Evolutionary conservation across 257 asterid genomes (phyloP).

Genomic region (Solanum gandarillasii): DNA sequence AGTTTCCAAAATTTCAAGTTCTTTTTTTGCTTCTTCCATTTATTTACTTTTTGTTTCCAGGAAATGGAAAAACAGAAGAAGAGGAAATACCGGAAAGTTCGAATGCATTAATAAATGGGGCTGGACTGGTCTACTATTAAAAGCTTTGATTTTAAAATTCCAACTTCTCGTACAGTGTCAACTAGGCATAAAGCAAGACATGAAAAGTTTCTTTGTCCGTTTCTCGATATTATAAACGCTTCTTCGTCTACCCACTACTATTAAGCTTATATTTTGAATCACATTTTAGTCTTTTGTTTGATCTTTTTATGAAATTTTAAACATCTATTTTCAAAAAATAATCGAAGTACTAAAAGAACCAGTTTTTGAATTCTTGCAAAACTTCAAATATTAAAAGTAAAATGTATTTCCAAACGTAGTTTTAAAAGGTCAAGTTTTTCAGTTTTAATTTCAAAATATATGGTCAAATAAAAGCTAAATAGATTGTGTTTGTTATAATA

Average conservation of each 20-base stretch:
- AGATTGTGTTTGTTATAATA: not conserved
- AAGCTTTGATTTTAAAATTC: not conserved
- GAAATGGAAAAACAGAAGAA: not conserved
- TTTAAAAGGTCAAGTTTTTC: not conserved
- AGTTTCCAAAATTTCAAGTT: slow-evolving; percentile 43
- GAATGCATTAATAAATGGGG: not conserved
- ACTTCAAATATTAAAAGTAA: not conserved
- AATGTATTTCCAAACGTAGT: not conserved
- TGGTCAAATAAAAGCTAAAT: not conserved
- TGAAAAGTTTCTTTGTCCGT: not conserved
- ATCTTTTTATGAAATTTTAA: not conserved
- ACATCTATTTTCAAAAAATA: not conserved
- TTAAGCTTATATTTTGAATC: not conserved
- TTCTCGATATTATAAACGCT: not conserved
- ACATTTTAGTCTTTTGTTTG: not conserved
- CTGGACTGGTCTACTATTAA: not conserved
- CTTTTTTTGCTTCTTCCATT: slow-evolving; percentile 48
- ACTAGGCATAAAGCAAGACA: not conserved
- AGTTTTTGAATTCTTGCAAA: not conserved
- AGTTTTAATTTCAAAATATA: rapidly evolving
- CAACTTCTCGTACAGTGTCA: not conserved
- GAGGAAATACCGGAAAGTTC: not conserved
- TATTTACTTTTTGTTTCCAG: not conserved
- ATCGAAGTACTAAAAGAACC: not conserved
- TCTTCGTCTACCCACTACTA: not conserved